A percentile compares a stretch with the other conserved stretches of the same genome.
Evolutionary conservation across 1,284 basidiomycete species (phyloP).

Genomic region (Cystobasidium slooffiae): DNA sequence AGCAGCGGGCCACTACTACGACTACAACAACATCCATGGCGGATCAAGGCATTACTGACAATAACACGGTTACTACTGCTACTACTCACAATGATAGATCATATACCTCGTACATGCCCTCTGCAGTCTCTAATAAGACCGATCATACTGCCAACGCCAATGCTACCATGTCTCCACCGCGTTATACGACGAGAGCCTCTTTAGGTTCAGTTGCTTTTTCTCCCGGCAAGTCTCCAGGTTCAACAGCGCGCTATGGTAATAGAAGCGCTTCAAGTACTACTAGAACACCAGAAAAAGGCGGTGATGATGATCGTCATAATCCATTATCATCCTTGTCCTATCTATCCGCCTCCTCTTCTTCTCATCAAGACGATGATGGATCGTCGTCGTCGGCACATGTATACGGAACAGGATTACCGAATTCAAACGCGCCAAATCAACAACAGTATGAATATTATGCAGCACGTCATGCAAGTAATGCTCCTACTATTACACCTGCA

Average conservation of each 20-base stretch:
- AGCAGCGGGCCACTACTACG: neutral
- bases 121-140: neutral
- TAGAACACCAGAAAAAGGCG: neutral
- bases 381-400: no score
- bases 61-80: neutral
- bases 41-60: neutral
- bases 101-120: neutral
- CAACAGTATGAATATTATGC: constrained; percentile 17
- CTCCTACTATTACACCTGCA: neutral
- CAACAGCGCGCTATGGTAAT: neutral
- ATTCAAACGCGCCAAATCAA: neutral
- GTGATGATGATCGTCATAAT: no score
- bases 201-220: constrained; percentile 32
- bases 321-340: no score
- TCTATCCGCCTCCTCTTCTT: no score
- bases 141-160: neutral
- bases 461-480: constrained; percentile 6
- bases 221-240: constrained; percentile 16
- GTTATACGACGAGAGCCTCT: constrained; percentile 23
- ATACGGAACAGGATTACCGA: no score
- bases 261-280: neutral
- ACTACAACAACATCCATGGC: neutral
- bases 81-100: neutral
- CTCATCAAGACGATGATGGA: no score
- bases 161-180: constrained; percentile 26